Conservation (phyloP, 2,329 filamentous ascomycete species). For the Ophiostoma sp. region DNA sequence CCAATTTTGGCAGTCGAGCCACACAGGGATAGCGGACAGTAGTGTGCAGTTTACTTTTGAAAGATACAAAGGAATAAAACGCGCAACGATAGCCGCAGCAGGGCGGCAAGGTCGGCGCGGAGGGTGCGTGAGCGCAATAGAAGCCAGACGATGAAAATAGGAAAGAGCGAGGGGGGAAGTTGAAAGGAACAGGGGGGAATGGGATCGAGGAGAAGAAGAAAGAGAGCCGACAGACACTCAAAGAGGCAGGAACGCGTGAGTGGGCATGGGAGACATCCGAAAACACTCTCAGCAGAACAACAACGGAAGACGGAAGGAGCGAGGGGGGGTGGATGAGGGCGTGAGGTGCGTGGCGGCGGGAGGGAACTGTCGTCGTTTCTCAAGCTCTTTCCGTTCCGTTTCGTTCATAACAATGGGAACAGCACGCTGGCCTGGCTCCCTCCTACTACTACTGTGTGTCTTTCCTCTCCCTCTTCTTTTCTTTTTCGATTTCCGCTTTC, state of each 20-base stretch:
- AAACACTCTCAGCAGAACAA: not conserved
- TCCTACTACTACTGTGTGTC: not conserved
- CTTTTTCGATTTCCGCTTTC: not conserved
- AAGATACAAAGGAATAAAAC: not conserved
- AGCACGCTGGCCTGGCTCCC: not conserved
- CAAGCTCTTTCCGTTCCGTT: not conserved
- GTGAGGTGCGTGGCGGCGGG: not conserved
- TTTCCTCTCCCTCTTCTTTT: no score
- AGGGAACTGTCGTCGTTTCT: slow-evolving; percentile 1
- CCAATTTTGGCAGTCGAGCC: not conserved
- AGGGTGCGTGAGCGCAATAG: not conserved
- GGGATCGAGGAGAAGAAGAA: not conserved
- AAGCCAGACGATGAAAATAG: not conserved
- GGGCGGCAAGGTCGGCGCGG: not conserved
- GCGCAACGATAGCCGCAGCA: not conserved
- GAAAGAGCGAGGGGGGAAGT: not conserved
- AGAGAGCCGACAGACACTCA: not conserved
- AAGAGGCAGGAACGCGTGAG: not conserved
- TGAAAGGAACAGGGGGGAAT: no score
- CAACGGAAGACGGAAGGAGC: not conserved
- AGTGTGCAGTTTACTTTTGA: not conserved
- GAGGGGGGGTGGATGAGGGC: not conserved
- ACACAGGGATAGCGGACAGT: not conserved
- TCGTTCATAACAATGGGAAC: not conserved
- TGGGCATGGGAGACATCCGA: not conserved